Percentiles rank a stretch among this genome's conserved stretches.
Evolutionary conservation across 257 asterid species (phyloP).

Genomic region (Fraxinus quadrangulata): DNA sequence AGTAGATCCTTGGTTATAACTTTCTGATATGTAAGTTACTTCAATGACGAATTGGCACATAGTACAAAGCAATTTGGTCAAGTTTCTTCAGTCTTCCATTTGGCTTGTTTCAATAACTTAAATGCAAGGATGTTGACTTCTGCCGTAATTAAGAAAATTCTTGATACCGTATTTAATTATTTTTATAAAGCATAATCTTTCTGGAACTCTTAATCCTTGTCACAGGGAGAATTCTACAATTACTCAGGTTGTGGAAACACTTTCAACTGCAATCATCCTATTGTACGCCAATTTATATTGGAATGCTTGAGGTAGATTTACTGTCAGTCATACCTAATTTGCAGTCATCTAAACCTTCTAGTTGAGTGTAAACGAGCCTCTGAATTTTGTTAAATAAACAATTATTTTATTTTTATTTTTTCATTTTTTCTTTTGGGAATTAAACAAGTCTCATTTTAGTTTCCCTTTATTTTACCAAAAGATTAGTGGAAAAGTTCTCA

Average conservation of each 20-base stretch:
- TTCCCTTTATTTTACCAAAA: background rate
- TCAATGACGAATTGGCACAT: background rate
- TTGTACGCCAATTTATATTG: conserved; percentile 83
- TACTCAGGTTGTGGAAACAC: conserved; percentile 99
- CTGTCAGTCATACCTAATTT: background rate
- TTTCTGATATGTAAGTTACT: background rate
- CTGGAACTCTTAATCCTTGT: conserved; percentile 26
- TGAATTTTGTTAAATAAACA: background rate
- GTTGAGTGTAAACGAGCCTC: background rate
- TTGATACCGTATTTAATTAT: conserved; percentile 8
- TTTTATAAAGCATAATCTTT: background rate
- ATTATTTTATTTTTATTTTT: background rate
- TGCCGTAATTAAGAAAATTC: conserved; percentile 10
- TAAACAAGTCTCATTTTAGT: background rate
- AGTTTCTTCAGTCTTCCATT: conserved; percentile 1
- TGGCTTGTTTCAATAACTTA: conserved; percentile 21
- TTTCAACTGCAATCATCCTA: conserved; percentile 93
- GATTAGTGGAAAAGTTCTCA: background rate
- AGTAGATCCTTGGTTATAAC: background rate
- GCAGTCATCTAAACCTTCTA: background rate
- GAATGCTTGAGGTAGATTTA: conserved; percentile 82
- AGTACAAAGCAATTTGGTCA: background rate
- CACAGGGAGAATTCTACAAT: conserved; percentile 95
- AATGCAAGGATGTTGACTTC: conserved; percentile 13
- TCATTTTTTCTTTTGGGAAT: background rate